Evolutionary conservation across 1,284 basidiomycete species (phyloP).

Genomic region (Austroboletus novae-zelandiae): DNA sequence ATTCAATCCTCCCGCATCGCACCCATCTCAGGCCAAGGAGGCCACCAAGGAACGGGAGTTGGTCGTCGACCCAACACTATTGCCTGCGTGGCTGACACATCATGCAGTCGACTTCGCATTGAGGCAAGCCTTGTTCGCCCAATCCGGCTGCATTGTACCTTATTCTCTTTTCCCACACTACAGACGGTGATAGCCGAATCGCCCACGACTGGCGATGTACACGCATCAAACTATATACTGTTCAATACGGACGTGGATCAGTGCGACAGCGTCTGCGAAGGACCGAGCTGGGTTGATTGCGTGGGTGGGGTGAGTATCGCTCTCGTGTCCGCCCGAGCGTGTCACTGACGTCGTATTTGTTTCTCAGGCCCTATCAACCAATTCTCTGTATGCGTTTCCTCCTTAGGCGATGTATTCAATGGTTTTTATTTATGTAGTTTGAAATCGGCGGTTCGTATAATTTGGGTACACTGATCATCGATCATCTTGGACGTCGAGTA

Average conservation of each 20-base stretch:
- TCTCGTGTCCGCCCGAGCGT: neutral
- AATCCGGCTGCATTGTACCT: neutral
- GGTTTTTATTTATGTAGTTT: no score
- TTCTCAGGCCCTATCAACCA: conserved; percentile 64
- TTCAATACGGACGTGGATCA: conserved; percentile 83
- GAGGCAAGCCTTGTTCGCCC: conserved; percentile 52
- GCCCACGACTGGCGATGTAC: conserved; percentile 89
- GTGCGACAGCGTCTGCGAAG: conserved; percentile 69
- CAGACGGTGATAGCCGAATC: conserved; percentile 81
- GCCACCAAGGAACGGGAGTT: conserved; percentile 54
- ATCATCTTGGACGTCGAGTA: no score
- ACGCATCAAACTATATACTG: conserved; percentile 83
- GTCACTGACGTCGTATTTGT: neutral
- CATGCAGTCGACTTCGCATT: conserved; percentile 77
- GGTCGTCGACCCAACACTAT: conserved; percentile 51
- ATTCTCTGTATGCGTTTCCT: conserved; percentile 81
- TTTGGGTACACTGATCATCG: no score
- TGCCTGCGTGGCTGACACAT: conserved; percentile 56
- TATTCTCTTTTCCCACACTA: neutral
- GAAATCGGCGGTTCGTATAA: no score
- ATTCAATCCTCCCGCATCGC: conserved; percentile 57
- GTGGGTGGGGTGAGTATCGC: conserved; percentile 63
- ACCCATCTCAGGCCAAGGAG: conserved; percentile 54
- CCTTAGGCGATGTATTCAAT: conserved; percentile 49
- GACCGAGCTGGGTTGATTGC: conserved; percentile 79